phyloP scores from a whole-genome alignment of 192 early-diverging fungal species.

The Podila horticola region DNA sequence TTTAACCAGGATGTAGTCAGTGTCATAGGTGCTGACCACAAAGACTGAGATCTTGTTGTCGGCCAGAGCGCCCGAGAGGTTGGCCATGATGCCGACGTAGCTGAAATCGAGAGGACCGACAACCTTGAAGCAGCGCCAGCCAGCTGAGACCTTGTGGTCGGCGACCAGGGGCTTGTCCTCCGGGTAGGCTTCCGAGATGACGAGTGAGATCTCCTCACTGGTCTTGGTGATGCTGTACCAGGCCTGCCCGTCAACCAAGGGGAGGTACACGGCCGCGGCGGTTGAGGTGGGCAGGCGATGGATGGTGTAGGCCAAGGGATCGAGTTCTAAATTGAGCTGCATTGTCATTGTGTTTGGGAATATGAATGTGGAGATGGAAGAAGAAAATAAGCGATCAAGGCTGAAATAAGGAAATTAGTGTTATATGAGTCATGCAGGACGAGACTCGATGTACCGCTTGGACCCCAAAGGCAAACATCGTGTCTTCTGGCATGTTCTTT shows the following conservation, averaged over 20 bases:
- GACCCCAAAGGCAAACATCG: too few relatives aligned
- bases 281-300: constrained; percentile 37
- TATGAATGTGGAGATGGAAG: background rate
- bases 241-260: constrained; percentile 29
- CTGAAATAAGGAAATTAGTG: too few relatives aligned
- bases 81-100: constrained; percentile 71
- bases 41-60: constrained; percentile 70
- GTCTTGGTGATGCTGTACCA: constrained; percentile 64
- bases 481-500: too few relatives aligned
- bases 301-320: constrained; percentile 29
- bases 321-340: constrained; percentile 30
- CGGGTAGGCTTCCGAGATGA: constrained; percentile 34
- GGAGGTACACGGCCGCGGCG: constrained; percentile 32
- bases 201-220: constrained; percentile 54
- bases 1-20: constrained; percentile 79
- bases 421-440: too few relatives aligned
- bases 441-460: too few relatives aligned
- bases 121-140: constrained; percentile 65
- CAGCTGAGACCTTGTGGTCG: constrained; percentile 46
- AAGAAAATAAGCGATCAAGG: background rate
- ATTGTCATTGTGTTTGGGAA: constrained; percentile 6
- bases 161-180: constrained; percentile 13
- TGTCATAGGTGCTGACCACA: constrained; percentile 77
- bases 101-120: constrained; percentile 73
- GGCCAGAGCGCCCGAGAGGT: constrained; percentile 61